A percentile compares a stretch with the other conserved stretches of the same genome.
These are phyloP conservation scores for Pistacia atlantica DNA, from an alignment of 345 rosid genomes.

Conservation along the genomic window DNA sequence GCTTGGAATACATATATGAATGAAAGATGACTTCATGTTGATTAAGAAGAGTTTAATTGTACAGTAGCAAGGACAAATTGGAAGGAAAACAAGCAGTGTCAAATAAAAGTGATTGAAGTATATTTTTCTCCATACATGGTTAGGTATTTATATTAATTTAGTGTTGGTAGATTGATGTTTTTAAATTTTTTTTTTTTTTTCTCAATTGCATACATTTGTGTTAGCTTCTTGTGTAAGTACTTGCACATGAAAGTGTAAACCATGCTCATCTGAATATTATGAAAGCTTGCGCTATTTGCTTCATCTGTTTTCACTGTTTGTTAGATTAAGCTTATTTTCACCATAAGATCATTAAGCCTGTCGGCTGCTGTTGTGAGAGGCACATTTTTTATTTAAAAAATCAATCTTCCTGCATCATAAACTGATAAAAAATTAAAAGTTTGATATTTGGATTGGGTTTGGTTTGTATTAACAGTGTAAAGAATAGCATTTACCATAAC, in stretches of 20 bases:
- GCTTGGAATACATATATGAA: conserved; percentile 49
- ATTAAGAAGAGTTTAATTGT: conserved; percentile 29
- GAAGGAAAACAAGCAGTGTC: conserved; percentile 11
- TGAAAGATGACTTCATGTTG: conserved; percentile 23
- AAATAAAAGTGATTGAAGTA: conserved; percentile 1
- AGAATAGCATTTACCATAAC: neutral
- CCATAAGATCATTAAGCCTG: neutral
- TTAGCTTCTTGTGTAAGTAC: conserved; percentile 9
- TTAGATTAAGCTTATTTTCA: neutral
- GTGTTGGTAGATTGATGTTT: conserved; percentile 4
- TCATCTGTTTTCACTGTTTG: neutral
- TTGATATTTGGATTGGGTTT: too few relatives aligned
- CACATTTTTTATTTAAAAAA: too few relatives aligned
- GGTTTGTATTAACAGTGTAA: too few relatives aligned
- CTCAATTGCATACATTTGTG: neutral
- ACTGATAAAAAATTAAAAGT: too few relatives aligned
- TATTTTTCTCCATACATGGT: neutral
- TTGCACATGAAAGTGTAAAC: conserved; percentile 4
- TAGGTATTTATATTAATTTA: conserved; percentile 15
- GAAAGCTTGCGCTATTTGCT: neutral
- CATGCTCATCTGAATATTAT: conserved; percentile 1
- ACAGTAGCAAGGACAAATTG: conserved; percentile 25
- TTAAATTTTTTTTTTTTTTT: neutral
- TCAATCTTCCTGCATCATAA: too few relatives aligned
- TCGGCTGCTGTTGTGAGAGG: too few relatives aligned